Base-by-base conservation (phyloP, 345 rosid genomes). In the Fremontodendron californicum region DNA sequence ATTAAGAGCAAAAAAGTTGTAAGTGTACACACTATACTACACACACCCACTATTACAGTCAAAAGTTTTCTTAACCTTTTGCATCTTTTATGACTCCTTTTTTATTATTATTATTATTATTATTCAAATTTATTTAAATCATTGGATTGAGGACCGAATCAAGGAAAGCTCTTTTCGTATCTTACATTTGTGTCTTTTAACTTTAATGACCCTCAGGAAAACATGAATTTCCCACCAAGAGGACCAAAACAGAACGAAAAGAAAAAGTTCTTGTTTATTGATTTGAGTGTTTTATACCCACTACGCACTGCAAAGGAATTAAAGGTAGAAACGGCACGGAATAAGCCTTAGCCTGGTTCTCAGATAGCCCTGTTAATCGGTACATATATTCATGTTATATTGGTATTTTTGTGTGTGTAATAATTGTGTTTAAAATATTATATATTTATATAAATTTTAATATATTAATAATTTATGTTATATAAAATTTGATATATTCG, bases 141-240 rank as follows among this genome's bases (percentile, higher is more conserved):
- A 81, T 83, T 76, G 80, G 75, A 23, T 80, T 37, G 40, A 78
- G 77, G 76, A 82, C 80, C 84, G 80, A 81, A 84, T 86, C 87
- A 64, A 79, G 29, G 55, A 81, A 80, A 78, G 80, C 61, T 63
- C 69, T 78, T 86, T 71, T 40, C 83, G 83, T 80, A 83, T 82
- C 84, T 80, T 23, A 51, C 46, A 62, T 57, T 78, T 76, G 25
- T 65, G 29, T 75, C 76, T 70, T 78, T 65, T 49, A 80, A 75
- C 75, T 15, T 46, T 64, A 52, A 46, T 68, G 19, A 11, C 51
- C 43, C 35, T 43, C 72, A 23, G 13, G 16, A 61, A 73, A 73
- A 82, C 40, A 78, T 70, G 45, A 73, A 61, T 18, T 72, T 71
- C 52, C 82, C 72, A 67, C 69, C 31, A 31, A 35, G 54, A 29